Evolutionary conservation across 2,329 filamentous ascomycete genomes (phyloP), one percentile per base, ranked within the genome.

Genomic region (Talaromyces sp.): DNA sequence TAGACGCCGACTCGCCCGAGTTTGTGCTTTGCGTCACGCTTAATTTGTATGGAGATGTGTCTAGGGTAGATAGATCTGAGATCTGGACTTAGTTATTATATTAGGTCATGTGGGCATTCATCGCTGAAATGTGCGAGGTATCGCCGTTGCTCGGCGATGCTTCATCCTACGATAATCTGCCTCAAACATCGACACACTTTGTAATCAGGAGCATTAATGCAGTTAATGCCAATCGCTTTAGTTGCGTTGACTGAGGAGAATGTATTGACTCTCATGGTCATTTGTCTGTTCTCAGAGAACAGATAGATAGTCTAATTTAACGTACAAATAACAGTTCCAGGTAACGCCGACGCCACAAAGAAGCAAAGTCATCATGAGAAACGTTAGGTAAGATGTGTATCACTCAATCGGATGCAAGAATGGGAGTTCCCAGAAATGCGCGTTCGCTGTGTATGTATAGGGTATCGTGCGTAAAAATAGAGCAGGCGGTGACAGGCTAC

Each of bases 401-500:
- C 33, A 43, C 33, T 50, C 6, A 19, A 19, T 48, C 41, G 31
- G 31, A 61, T 50, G 31, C 57, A 33, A 60, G 56, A 39, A 43
- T 47, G 57, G 39, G 27, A 22, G 22, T 33, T 60, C 41, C 47
- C 33, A 19, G 9, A 14, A 33, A 62, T 43, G 37, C 56, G 60
- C 27, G 33, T 41, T 31, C 35, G 47, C 19, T 41, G 60, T 39
- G 48, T 62, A 35, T 52, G 6, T 50, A 37, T 52, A 31, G 31
- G 52, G 52, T 39, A 56, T 22, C 33, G 19, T n/a, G 52, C n/a
- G n/a, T 37, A 39, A 22, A 37, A 56, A 33, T 8, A 33, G 31
- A 56, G 19, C n/a, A 37, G 33, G 33, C n/a, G 22, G 33, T 3
- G 33, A 39, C 31, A 37, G 52, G 35, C 69, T 72, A 88, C 82